Percentiles rank a stretch among this genome's conserved stretches.
These are phyloP conservation scores for Phalaenopsis equestris DNA, from an alignment of 106 monocot genomes.

Conservation along the genomic window DNA sequence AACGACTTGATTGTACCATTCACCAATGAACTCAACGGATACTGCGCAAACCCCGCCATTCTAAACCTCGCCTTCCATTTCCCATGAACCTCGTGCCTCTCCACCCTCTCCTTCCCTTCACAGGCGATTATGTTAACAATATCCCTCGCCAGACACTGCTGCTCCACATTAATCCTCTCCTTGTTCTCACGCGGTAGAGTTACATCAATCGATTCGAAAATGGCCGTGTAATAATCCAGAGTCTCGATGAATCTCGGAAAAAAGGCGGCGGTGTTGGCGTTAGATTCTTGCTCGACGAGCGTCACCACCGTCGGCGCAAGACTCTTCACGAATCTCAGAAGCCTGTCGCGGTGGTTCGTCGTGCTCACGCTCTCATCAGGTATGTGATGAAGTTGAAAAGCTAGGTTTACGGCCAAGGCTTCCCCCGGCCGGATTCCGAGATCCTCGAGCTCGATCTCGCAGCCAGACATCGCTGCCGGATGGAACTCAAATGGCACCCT, in stretches of 20 bases:
- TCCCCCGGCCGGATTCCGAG: constrained; percentile 49
- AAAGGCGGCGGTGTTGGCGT: constrained; percentile 85
- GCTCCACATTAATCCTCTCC: constrained; percentile 73
- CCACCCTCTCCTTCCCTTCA: constrained; percentile 76
- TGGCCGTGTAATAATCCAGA: constrained; percentile 53
- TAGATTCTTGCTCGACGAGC: constrained; percentile 83
- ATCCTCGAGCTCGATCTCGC: constrained; percentile 46
- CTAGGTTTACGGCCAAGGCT: constrained; percentile 78
- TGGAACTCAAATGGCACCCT: constrained; percentile 79
- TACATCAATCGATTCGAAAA: constrained; percentile 83
- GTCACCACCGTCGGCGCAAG: constrained; percentile 72
- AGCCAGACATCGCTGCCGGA: constrained; percentile 34
- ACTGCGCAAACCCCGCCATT: constrained; percentile 80
- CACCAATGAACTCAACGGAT: constrained; percentile 62
- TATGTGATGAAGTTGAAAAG: constrained; percentile 76
- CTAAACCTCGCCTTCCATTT: constrained; percentile 81
- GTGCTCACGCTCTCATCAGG: constrained; percentile 90
- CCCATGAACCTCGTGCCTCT: constrained; percentile 74
- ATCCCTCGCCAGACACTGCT: constrained; percentile 91
- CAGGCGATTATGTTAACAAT: constrained; percentile 94
- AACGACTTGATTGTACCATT: constrained; percentile 69
- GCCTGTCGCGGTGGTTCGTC: constrained; percentile 64
- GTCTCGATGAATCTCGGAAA: constrained; percentile 68
- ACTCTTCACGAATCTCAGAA: constrained; percentile 71
- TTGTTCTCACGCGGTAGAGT: constrained; percentile 50